A percentile compares a stretch with the other conserved stretches of the same genome.
phyloP scores from a whole-genome alignment of 2,329 filamentous ascomycete genomes.

The Fusarium sp. region DNA sequence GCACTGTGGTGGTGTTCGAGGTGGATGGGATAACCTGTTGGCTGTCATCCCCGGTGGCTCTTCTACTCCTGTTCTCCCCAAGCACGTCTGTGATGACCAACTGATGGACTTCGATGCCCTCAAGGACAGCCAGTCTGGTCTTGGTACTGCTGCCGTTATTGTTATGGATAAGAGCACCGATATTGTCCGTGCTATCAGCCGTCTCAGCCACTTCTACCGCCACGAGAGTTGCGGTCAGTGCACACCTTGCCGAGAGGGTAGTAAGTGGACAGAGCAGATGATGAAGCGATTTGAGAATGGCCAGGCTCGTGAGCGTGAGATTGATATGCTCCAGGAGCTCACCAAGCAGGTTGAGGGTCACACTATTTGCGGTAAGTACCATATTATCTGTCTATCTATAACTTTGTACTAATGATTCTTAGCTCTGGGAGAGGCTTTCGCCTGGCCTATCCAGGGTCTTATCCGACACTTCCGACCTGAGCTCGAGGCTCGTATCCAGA shows the following conservation, averaged over 20 bases:
- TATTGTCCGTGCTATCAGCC: conserved; percentile 91
- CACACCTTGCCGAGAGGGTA: conserved; percentile 98
- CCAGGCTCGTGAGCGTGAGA: conserved; percentile 88
- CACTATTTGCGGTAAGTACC: conserved; percentile 88
- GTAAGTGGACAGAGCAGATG: conserved; percentile 99
- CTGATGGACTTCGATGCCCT: conserved; percentile 99
- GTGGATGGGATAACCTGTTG: conserved; percentile 97
- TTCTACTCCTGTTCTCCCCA: conserved; percentile 95
- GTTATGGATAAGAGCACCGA: conserved; percentile 99
- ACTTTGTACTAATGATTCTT: conserved; percentile 46
- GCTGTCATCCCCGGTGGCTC: conserved; percentile 97
- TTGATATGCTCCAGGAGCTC: conserved; percentile 99
- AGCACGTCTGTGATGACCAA: conserved; percentile 90
- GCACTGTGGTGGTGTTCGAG: conserved; percentile 96
- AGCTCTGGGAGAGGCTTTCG: conserved; percentile 96
- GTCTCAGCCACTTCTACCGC: conserved; percentile 96
- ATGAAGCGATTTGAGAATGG: conserved; percentile 97
- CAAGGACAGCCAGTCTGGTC: conserved; percentile 97
- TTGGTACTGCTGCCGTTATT: conserved; percentile 96
- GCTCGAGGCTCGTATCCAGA: conserved; percentile 89
- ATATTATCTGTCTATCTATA: not conserved
- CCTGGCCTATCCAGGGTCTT: conserved; percentile 97
- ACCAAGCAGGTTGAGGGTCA: conserved; percentile 99
- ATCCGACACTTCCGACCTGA: conserved; percentile 99
- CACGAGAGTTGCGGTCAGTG: conserved; percentile 99